These are phyloP conservation scores for Areca catechu DNA, from an alignment of 176 grass and related monocot genomes.

Conservation along the genomic window DNA sequence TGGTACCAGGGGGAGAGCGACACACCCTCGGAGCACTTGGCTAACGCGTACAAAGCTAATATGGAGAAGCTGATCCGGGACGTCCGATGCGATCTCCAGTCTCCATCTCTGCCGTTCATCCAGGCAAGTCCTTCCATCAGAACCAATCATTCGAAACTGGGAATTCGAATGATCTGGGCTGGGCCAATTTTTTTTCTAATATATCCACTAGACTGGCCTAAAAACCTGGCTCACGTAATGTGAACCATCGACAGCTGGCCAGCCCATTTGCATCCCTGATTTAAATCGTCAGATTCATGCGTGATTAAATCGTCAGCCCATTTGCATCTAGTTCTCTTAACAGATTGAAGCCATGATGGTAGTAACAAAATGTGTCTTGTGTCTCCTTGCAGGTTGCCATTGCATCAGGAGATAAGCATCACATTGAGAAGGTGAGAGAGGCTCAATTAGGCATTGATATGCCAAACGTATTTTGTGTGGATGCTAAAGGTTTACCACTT, in stretches of 20 bases:
- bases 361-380: no score
- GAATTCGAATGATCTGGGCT: no score
- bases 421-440: constrained; percentile 64
- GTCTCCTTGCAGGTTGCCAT: constrained; percentile 54
- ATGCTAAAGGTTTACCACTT: constrained; percentile 56
- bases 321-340: not conserved
- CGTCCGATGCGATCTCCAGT: constrained; percentile 52
- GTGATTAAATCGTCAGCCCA: no score
- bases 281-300: no score
- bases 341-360: no score
- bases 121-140: constrained; percentile 32
- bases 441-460: constrained; percentile 56
- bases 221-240: no score
- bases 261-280: no score
- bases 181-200: no score
- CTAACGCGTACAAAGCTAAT: constrained; percentile 40
- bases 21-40: constrained; percentile 22
- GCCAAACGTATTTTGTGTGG: constrained; percentile 71
- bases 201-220: no score
- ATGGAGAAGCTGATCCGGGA: constrained; percentile 52
- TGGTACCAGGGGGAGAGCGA: constrained; percentile 99
- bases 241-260: no score
- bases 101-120: constrained; percentile 67
- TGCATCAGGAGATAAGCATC: constrained; percentile 51
- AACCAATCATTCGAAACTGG: no score